Conservation (phyloP, 176 grass and related monocot species). For the Musa schizocarpa region DNA sequence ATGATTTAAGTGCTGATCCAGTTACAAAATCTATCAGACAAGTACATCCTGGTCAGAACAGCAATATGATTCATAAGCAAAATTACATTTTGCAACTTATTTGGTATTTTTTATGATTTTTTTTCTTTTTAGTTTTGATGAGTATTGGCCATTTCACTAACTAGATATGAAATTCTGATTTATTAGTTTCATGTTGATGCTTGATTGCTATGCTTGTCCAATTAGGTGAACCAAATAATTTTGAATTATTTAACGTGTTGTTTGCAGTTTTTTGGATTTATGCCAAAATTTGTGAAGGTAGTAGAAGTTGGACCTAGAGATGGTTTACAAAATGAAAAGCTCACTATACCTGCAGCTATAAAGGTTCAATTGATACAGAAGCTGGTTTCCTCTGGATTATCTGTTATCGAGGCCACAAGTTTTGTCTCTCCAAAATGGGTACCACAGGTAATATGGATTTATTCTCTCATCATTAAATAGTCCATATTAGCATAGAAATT, state of each 20-base stretch:
- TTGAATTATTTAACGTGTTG: background rate
- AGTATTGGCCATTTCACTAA: background rate
- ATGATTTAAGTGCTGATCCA: too few relatives aligned
- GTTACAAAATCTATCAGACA: too few relatives aligned
- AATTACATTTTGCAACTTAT: too few relatives aligned
- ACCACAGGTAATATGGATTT: constrained; percentile 52
- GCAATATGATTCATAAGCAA: too few relatives aligned
- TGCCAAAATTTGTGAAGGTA: constrained; percentile 75
- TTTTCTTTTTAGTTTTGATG: too few relatives aligned
- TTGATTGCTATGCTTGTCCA: background rate
- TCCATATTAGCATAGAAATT: background rate
- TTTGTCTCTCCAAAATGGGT: constrained; percentile 99
- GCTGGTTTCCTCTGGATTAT: constrained; percentile 58
- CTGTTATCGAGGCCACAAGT: constrained; percentile 88
- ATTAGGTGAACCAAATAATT: background rate
- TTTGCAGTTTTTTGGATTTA: constrained; percentile 50
- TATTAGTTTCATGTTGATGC: constrained; percentile 3
- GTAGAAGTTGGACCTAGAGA: constrained; percentile 92
- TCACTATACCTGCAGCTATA: constrained; percentile 51
- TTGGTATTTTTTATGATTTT: background rate
- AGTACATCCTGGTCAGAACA: too few relatives aligned
- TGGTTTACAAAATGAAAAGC: constrained; percentile 83
- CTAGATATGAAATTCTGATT: background rate
- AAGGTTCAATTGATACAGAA: constrained; percentile 93
- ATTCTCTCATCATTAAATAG: background rate